Conservation (phyloP, 176 grass and related monocot species). For the Eleusine coracana region DNA sequence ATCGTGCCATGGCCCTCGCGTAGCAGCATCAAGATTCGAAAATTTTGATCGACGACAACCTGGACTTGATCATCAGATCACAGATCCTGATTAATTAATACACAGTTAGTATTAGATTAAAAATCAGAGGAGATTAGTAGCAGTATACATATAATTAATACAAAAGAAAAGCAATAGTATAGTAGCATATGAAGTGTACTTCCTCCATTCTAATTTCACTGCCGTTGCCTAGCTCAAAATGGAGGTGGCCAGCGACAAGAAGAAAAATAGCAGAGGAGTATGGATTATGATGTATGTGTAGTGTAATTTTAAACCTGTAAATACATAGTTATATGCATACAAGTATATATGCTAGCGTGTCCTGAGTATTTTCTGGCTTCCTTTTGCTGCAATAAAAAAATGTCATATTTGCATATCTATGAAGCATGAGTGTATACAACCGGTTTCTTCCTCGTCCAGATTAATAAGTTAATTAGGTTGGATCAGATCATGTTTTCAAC, state of each 20-base stretch:
- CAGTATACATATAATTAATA: not conserved
- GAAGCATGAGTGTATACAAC: constrained; percentile 1
- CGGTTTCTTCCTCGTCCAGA: constrained; percentile 23
- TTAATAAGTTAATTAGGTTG: constrained; percentile 23
- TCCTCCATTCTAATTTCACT: too few relatives aligned
- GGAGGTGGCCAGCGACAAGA: too few relatives aligned
- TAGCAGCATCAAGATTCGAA: constrained; percentile 11
- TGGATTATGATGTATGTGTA: not conserved
- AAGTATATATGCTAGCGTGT: constrained; percentile 8
- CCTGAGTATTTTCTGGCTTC: constrained; percentile 15
- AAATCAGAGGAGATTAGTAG: constrained; percentile 4
- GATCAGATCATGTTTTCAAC: constrained; percentile 45
- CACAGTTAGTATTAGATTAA: not conserved
- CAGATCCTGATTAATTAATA: constrained; percentile 1
- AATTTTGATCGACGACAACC: constrained; percentile 36
- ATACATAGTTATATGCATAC: constrained; percentile 36
- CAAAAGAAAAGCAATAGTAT: constrained; percentile 10
- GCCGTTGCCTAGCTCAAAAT: too few relatives aligned
- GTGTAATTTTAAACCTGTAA: constrained; percentile 33
- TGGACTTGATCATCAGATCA: not conserved
- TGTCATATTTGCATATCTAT: not conserved
- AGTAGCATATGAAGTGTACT: not conserved
- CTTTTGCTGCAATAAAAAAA: constrained; percentile 21
- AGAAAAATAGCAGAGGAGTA: not conserved
- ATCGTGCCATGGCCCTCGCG: constrained; percentile 36